These are phyloP conservation scores for Durusdinium trenchii DNA, from an alignment of 73 alveolate species.

Conservation along the genomic window DNA sequence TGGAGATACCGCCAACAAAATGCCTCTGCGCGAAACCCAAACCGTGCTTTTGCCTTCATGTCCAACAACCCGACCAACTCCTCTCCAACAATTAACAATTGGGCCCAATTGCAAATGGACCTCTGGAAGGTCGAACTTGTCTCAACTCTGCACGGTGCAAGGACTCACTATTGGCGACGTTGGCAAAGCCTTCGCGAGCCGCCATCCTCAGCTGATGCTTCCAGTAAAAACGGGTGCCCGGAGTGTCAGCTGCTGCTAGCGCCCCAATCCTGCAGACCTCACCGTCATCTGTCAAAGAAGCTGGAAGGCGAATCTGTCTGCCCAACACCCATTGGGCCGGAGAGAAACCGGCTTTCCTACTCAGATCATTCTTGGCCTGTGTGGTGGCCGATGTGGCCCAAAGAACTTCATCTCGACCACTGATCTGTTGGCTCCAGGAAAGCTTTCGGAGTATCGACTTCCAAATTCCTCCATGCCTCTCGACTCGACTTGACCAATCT, in stretches of 20 bases:
- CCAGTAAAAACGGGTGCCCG: background rate
- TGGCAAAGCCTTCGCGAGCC: background rate
- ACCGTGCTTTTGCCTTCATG: background rate
- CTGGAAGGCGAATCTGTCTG: background rate
- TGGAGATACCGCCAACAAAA: background rate
- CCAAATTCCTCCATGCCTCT: no score
- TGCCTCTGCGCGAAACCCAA: background rate
- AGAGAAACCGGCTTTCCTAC: background rate
- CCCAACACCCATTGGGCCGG: background rate
- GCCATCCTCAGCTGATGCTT: background rate
- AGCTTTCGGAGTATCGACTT: no score
- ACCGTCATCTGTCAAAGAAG: background rate
- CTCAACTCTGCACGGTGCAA: background rate
- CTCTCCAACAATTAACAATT: background rate
- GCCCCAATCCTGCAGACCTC: background rate
- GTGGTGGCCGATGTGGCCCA: no score
- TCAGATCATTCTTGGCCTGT: background rate
- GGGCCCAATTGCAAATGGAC: background rate
- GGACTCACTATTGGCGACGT: background rate
- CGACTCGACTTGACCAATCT: no score
- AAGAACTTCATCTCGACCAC: no score
- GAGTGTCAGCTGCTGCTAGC: background rate
- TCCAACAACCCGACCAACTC: background rate
- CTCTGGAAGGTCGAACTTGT: background rate
- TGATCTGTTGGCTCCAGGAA: no score